phyloP scores from a whole-genome alignment of 78 protist species.

The Dictyostelium capitatum region DNA sequence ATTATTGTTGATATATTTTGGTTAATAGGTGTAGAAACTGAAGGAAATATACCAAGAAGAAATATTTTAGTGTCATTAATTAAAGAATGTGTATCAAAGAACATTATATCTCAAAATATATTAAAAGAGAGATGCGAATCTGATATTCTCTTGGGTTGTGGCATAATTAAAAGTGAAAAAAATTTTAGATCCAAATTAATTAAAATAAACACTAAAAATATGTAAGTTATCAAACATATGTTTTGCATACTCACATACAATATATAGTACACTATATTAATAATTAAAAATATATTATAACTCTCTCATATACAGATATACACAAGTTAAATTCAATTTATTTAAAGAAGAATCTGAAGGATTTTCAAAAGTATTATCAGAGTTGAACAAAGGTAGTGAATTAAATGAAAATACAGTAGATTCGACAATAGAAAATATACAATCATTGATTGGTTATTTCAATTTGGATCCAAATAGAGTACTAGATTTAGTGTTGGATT shows the following conservation, averaged over 20 bases:
- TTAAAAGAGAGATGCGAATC: slow-evolving; percentile 60
- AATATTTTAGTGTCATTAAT: slow-evolving; percentile 6
- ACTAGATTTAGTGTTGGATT: slow-evolving; percentile 82
- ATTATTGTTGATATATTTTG: slow-evolving; percentile 50
- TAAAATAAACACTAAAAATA: slow-evolving; percentile 47
- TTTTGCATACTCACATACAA: no score
- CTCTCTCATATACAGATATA: slow-evolving; percentile 14
- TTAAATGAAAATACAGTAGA: slow-evolving; percentile 43
- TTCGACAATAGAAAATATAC: slow-evolving; percentile 38
- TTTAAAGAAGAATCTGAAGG: slow-evolving; percentile 91
- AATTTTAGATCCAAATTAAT: slow-evolving; percentile 9
- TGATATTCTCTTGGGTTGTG: slow-evolving; percentile 10
- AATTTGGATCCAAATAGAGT: slow-evolving; percentile 92
- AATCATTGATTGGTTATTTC: slow-evolving; percentile 84
- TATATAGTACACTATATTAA: no score
- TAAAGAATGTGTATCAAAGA: slow-evolving; percentile 17
- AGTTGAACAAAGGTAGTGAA: slow-evolving; percentile 53
- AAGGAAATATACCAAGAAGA: neutral
- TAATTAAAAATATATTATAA: no score
- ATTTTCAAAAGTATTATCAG: slow-evolving; percentile 86
- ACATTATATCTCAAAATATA: neutral
- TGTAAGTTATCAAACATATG: slow-evolving; percentile 28
- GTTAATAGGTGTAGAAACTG: slow-evolving; percentile 26
- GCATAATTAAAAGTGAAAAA: neutral
- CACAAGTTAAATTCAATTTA: slow-evolving; percentile 85